Evolutionary conservation across 495 filamentous ascomycete genomes (phyloP).

Genomic region (Penicillium malachiteum): DNA sequence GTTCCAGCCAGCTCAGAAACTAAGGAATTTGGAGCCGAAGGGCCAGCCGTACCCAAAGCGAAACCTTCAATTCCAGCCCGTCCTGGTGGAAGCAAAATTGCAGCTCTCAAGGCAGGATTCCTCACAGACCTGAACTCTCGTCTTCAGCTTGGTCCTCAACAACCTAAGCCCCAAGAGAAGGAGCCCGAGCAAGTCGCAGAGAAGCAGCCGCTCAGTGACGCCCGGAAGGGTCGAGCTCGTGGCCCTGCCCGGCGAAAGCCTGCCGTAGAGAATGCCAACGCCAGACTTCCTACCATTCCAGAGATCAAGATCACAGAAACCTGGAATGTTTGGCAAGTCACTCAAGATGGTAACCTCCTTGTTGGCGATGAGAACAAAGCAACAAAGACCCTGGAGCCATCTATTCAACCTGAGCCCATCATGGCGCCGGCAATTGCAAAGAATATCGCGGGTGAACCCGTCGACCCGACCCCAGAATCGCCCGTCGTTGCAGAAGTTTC

Average conservation of each 20-base stretch:
- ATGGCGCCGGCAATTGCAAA: conserved; percentile 44
- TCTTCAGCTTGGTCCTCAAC: conserved; percentile 76
- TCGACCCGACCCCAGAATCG: conserved; percentile 29
- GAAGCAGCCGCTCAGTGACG: conserved; percentile 77
- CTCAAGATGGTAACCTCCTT: conserved; percentile 44
- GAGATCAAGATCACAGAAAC: conserved; percentile 48
- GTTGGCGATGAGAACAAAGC: conserved; percentile 31
- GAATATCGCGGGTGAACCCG: conserved; percentile 57
- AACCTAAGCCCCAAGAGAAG: conserved; percentile 68
- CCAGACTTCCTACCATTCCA: conserved; percentile 37
- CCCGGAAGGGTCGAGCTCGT: conserved; percentile 83
- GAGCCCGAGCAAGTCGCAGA: conserved; percentile 59
- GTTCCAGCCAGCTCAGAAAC: conserved; percentile 17
- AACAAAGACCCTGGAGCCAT: conserved; percentile 12
- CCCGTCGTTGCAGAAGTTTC: conserved; percentile 9
- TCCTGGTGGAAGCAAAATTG: conserved; percentile 79
- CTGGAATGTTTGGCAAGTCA: conserved; percentile 53
- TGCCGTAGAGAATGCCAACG: conserved; percentile 34
- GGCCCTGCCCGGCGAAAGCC: conserved; percentile 82
- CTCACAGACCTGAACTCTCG: conserved; percentile 86
- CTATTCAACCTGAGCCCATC: conserved; percentile 19
- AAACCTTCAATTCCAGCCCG: conserved; percentile 82
- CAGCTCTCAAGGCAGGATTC: conserved; percentile 85
- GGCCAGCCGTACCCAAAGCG: conserved; percentile 44
- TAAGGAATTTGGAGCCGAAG: conserved; percentile 32